Conservation (phyloP, 805 yeast species). For the Saccharomycopsis babjevae region DNA sequence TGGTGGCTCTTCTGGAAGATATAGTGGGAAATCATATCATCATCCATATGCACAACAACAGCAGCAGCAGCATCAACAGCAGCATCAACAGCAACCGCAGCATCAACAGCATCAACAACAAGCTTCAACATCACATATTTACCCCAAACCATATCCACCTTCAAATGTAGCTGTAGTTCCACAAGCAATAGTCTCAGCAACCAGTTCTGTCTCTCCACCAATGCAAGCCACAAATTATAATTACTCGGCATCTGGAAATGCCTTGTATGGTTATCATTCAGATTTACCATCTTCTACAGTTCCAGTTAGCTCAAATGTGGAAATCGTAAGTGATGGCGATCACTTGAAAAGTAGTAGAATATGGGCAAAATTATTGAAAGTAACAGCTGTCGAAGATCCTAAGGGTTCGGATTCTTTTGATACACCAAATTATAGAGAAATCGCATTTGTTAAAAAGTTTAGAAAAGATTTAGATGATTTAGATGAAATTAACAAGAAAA, state of each 20-base stretch:
- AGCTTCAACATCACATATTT: background rate
- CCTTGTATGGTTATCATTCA: background rate
- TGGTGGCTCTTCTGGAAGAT: background rate
- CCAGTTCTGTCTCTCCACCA: background rate
- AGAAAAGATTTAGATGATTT: conserved; percentile 15
- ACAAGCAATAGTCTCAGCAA: background rate
- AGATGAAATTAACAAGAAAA: conserved; percentile 11
- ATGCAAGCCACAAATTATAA: background rate
- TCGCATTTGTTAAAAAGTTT: conserved; percentile 12
- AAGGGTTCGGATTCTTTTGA: background rate
- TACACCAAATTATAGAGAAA: conserved; percentile 1
- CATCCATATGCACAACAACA: background rate
- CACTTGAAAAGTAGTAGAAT: conserved; percentile 15
- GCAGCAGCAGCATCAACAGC: background rate
- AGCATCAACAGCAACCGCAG: background rate
- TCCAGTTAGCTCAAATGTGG: background rate
- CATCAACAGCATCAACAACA: background rate
- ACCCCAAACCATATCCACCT: background rate
- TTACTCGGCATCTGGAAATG: background rate
- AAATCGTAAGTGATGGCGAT: background rate
- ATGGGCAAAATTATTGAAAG: conserved; percentile 15
- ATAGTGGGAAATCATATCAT: background rate
- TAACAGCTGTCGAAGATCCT: background rate
- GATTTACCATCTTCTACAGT: background rate
- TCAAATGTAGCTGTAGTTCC: background rate